A percentile compares a stretch with the other conserved stretches of the same genome.
These are phyloP conservation scores for Solanum rostratum DNA, from an alignment of 257 asterid species.

Conservation along the genomic window DNA sequence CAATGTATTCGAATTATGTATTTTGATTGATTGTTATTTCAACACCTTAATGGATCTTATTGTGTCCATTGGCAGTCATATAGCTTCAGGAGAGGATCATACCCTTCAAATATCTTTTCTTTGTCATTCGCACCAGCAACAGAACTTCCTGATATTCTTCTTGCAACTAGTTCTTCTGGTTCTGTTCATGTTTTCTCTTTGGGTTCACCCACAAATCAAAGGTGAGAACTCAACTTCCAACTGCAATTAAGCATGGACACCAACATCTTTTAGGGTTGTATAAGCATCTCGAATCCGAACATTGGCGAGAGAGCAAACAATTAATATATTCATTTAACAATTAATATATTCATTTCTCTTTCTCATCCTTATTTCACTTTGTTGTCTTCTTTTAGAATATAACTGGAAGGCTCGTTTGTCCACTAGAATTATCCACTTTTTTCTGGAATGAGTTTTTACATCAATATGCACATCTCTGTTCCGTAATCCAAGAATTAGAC, in stretches of 20 bases:
- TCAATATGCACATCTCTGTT: neutral
- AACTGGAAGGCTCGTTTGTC: neutral
- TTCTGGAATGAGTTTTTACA: neutral
- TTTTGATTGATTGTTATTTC: neutral
- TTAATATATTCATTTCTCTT: neutral
- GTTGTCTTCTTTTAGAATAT: neutral
- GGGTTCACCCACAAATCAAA: constrained; percentile 45
- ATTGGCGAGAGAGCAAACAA: neutral
- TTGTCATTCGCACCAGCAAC: constrained; percentile 74
- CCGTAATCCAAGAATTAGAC: neutral
- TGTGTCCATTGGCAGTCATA: constrained; percentile 53
- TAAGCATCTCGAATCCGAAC: neutral
- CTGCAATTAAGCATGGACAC: neutral
- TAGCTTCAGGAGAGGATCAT: constrained; percentile 96
- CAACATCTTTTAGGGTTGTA: neutral
- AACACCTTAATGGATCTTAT: neutral
- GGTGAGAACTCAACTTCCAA: constrained; percentile 30
- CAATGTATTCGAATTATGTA: neutral
- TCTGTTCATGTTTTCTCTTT: constrained; percentile 71
- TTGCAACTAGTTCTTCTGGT: constrained; percentile 93
- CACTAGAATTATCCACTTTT: neutral
- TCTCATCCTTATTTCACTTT: constrained; percentile 8
- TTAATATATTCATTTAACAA: neutral
- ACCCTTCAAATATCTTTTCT: constrained; percentile 73
- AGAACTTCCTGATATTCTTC: constrained; percentile 75